Evolutionary conservation across 345 rosid genomes (phyloP).

Genomic region (Eucalyptus regnans): DNA sequence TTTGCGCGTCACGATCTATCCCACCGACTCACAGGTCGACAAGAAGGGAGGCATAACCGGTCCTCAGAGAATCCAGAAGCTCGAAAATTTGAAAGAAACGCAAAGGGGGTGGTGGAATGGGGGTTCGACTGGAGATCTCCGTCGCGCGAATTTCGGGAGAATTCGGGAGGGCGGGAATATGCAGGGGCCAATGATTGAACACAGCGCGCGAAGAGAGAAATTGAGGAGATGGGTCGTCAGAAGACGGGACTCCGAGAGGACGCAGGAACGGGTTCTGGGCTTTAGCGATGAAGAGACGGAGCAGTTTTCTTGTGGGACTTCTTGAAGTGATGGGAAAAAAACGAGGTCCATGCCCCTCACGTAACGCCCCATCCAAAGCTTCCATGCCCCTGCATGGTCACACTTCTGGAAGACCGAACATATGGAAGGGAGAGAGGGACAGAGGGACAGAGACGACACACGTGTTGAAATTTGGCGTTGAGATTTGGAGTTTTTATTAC

Average conservation of each 20-base stretch:
- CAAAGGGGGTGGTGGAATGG: too few relatives aligned
- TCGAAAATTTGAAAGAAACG: not conserved
- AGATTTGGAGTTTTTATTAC: accelerated
- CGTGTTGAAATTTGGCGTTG: not conserved
- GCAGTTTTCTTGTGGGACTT: too few relatives aligned
- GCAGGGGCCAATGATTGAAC: not conserved
- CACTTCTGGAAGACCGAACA: not conserved
- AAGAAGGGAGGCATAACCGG: slow-evolving; percentile 51
- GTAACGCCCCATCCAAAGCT: not conserved
- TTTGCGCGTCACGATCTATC: slow-evolving; percentile 18
- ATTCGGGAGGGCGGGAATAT: not conserved
- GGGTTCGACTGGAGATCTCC: not conserved
- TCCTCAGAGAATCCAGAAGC: not conserved
- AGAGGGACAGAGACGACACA: too few relatives aligned
- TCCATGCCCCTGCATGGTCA: too few relatives aligned
- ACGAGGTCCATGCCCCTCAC: not conserved
- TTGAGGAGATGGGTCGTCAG: not conserved
- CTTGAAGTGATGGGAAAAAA: not conserved
- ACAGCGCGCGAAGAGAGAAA: not conserved
- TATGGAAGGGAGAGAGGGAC: too few relatives aligned
- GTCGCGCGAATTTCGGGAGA: not conserved
- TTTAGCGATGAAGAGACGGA: not conserved
- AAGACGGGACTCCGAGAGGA: not conserved
- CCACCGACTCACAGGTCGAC: slow-evolving; percentile 28
- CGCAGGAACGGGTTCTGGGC: not conserved